These are phyloP conservation scores for Elsinoe necatrix DNA, from an alignment of 2,329 filamentous ascomycete species.

Conservation along the genomic window DNA sequence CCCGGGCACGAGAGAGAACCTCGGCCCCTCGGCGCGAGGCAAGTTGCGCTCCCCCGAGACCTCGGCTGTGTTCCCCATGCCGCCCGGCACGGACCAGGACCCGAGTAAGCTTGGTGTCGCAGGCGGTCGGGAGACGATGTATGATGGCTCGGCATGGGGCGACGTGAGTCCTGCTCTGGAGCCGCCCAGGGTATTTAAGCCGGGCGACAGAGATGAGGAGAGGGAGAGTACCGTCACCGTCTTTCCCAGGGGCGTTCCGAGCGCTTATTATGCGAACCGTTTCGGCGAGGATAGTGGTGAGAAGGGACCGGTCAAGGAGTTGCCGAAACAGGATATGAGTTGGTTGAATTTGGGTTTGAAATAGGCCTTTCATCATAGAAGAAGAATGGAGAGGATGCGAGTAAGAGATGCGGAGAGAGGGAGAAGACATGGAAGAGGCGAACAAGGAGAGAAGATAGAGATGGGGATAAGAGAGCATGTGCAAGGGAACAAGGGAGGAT, in stretches of 20 bases:
- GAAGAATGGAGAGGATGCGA: not conserved
- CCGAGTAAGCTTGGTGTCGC: not conserved
- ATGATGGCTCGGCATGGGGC: constrained; percentile 12
- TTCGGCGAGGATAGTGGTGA: not conserved
- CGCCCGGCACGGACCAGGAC: constrained; percentile 21
- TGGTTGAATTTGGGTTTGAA: constrained; percentile 17
- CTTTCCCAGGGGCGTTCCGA: constrained; percentile 31
- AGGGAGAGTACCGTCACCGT: constrained; percentile 28
- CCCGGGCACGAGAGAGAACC: constrained; percentile 27
- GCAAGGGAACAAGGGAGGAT: not conserved
- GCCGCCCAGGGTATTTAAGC: constrained; percentile 18
- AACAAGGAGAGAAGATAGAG: not conserved
- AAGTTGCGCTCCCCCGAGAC: not conserved
- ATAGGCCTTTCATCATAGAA: too few species aligned
- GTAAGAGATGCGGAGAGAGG: not conserved
- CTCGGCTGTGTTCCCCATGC: constrained; percentile 17
- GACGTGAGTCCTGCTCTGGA: constrained; percentile 5
- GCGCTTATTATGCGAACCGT: constrained; percentile 25
- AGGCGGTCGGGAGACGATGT: not conserved
- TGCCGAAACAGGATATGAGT: constrained; percentile 17
- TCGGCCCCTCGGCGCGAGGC: constrained; percentile 20
- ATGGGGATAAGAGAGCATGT: not conserved
- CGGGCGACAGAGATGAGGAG: constrained; percentile 8
- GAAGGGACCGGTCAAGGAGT: constrained; percentile 4
- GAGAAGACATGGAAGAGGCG: too few species aligned